These are phyloP conservation scores for Lithospermum erythrorhizon DNA, from an alignment of 257 asterid species.

Conservation along the genomic window DNA sequence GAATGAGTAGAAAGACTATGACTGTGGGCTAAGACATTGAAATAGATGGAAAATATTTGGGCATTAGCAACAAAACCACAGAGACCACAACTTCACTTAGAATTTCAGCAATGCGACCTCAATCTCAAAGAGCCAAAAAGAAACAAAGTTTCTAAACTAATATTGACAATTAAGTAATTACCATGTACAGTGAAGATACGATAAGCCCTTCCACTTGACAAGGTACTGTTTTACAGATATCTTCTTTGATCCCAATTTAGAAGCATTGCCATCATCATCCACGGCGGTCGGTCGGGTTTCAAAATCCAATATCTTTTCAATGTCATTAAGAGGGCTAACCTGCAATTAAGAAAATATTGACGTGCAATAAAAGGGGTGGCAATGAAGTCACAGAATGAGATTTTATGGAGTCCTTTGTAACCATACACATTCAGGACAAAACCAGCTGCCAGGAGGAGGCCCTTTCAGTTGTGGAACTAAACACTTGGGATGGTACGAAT, in stretches of 20 bases:
- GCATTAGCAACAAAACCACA: too few relatives aligned
- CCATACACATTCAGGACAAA: conserved; percentile 94
- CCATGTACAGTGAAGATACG: conserved; percentile 95
- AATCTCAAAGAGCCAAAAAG: neutral
- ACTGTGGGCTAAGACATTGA: too few relatives aligned
- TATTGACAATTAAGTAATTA: conserved; percentile 18
- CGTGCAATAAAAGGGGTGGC: conserved; percentile 8
- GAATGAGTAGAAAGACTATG: too few relatives aligned
- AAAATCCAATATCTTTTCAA: conserved; percentile 81
- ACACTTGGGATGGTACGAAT: conserved; percentile 74
- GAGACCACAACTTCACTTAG: too few relatives aligned
- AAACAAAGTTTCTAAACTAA: conserved; percentile 7
- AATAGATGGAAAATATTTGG: too few relatives aligned
- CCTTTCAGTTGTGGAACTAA: conserved; percentile 54
- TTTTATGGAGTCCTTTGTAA: conserved; percentile 9
- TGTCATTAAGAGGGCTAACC: conserved; percentile 80
- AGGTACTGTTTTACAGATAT: conserved; percentile 78
- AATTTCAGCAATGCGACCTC: too few relatives aligned
- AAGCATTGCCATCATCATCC: conserved; percentile 45
- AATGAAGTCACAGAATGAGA: conserved; percentile 9
- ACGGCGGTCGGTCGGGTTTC: conserved; percentile 79
- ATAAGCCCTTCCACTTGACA: conserved; percentile 90
- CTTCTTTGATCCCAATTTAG: conserved; percentile 66
- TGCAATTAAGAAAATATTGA: conserved; percentile 16
- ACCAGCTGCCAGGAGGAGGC: conserved; percentile 72